phyloP scores from a whole-genome alignment of 176 grass and related monocot species.

The Tuctoria greenei region DNA sequence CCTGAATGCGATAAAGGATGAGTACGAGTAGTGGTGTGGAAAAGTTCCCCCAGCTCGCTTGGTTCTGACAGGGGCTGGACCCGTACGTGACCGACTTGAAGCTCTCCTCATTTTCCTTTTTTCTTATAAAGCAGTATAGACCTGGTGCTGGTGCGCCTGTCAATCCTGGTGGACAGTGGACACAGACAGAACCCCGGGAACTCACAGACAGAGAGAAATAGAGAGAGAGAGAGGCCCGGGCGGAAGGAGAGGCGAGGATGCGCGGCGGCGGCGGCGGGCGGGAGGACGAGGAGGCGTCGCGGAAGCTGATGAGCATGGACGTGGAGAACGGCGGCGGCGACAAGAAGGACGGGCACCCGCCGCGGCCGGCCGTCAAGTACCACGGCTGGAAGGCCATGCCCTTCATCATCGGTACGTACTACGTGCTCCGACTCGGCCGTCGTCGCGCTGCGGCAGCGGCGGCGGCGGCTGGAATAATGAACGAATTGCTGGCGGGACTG shows the following conservation, averaged over 20 bases:
- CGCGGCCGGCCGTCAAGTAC: slow-evolving; percentile 56
- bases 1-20: background rate
- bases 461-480: too few relatives aligned
- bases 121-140: background rate
- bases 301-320: slow-evolving; percentile 56
- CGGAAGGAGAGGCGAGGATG: slow-evolving; percentile 21
- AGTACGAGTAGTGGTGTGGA: rapidly evolving
- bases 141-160: background rate
- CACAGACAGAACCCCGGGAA: background rate
- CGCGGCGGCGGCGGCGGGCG: slow-evolving; percentile 10
- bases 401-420: slow-evolving; percentile 83
- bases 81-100: slow-evolving; percentile 7
- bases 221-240: background rate
- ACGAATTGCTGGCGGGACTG: too few relatives aligned
- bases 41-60: background rate
- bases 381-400: slow-evolving; percentile 94
- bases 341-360: background rate
- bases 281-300: slow-evolving; percentile 47
- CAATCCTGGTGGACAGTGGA: slow-evolving; percentile 20
- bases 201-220: background rate
- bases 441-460: too few relatives aligned
- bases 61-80: too few relatives aligned
- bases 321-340: slow-evolving; percentile 44
- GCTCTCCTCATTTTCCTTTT: background rate
- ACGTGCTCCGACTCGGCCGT: background rate